Evolutionary conservation across 148 eudicot species (phyloP).

Genomic region (Chenopodium quinoa): DNA sequence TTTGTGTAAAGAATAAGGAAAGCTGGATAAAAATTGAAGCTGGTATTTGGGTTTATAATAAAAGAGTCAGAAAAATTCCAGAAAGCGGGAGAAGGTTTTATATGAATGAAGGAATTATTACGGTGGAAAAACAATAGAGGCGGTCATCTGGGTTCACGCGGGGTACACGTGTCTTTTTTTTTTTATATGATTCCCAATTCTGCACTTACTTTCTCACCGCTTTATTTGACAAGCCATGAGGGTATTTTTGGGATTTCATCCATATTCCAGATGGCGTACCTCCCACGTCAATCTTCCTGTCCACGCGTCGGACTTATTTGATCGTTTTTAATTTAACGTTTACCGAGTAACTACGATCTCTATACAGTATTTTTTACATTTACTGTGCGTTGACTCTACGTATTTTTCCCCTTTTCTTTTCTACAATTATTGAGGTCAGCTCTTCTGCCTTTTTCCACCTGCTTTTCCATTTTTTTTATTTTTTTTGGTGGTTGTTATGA

Average conservation of each 20-base stretch:
- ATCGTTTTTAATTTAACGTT: too few species aligned
- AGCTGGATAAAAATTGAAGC: too few species aligned
- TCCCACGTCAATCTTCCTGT: conserved; percentile 18
- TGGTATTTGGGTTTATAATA: too few species aligned
- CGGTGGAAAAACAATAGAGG: background rate
- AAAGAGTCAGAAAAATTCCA: too few species aligned
- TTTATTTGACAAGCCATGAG: background rate
- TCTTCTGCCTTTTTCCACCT: background rate
- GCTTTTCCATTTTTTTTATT: background rate
- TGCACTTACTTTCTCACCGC: background rate
- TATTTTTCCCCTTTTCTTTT: background rate
- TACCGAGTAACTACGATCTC: too few species aligned
- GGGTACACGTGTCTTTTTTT: conserved; percentile 8
- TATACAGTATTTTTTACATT: too few species aligned
- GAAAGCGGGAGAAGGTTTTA: too few species aligned
- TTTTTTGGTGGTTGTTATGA: too few species aligned
- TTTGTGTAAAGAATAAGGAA: too few species aligned
- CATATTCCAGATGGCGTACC: background rate
- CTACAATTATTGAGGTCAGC: background rate
- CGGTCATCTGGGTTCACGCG: conserved; percentile 11
- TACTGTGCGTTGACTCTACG: background rate
- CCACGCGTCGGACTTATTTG: background rate
- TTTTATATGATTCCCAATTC: background rate
- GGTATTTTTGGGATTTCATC: background rate
- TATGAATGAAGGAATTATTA: background rate